Base-by-base conservation (phyloP, 169 alveolate genomes). In the Hammondia hammondi region DNA sequence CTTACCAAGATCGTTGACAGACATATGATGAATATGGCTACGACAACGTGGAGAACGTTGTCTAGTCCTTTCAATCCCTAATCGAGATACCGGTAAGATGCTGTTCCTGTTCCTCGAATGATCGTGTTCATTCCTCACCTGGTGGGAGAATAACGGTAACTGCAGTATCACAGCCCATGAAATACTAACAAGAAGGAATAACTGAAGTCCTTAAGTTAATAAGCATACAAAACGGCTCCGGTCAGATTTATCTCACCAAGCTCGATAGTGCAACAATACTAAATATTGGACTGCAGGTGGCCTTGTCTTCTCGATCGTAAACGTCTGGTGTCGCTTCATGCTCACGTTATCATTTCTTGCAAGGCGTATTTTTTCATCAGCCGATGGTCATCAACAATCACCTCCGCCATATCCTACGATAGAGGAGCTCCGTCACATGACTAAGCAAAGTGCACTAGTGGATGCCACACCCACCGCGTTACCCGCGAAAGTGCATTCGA, bases 341-440 rank as follows among this genome's bases (percentile, higher is more conserved):
- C 87, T 24, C 46, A 77, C 87, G 87, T 77, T 77, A 77, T 77
- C 87, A 77, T 77, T 77, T 77, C 87, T 32, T 32, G 87, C 29
- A 77, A 32, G 5, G 87, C 87, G 48, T 77, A 77, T 32, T 77
- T 77, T n/a, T 21, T 77, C 87, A 46, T n/a, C 87, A 77, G 24
- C 12, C 32, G 87, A 39, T 77, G 48, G 87, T 77, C 87, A 46
- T 77, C 46, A 19, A 77, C 87, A 29, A 77, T 77, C 43, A 32
- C 21, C 56, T 77, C 87, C 48, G 87, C 48, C 27, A 10, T 77
- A 21, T 77, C 87, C 87, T 77, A n/a, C 46, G 87, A 77, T 77
- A 32, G 27, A n/a, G 24, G 27, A 46, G 19, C 29, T 12, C 2
- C 12, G 9, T 67, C 77, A 17, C 6, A 32, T 21, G 77, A 14